Evolutionary conservation across 2,329 filamentous ascomycete genomes (phyloP), one percentile per base, ranked within the genome.

Genomic region (Aspergillus luchuensis): DNA sequence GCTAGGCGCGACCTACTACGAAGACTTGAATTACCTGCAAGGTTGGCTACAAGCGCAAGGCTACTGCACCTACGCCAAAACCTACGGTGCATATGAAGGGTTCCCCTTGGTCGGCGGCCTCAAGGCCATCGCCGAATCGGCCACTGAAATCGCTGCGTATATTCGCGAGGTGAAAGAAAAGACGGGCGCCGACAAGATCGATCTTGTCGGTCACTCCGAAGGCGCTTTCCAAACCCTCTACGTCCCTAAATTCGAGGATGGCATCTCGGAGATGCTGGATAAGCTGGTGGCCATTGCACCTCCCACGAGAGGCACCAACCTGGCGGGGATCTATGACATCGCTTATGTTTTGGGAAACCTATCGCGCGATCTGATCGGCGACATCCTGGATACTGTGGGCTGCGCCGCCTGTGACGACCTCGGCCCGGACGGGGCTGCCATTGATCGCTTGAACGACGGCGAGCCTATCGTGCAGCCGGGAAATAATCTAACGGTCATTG

Each of bases 151-250:
- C 55, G 78, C 77, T 2, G 67, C 58, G 2, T 80, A 79, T 64
- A 71, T 80, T 57, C 69, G 67, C 19, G 69, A 76, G 41, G 77
- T 80, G 0, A 61, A 66, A 15, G 56, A 68, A 5, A 69, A 72
- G 59, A 78, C 78, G 2, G 74, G 73, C 8, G 73, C 74, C 4
- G 47, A 57, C n/a, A 78, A 77, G 52, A 68, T 80, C 30, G 73
- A 80, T 57, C 59, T 80, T 0, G 76, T 80, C 15, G 78, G 78
- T 7, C 78, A 80, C 64, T 80, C 78, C 2, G 78, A 80, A 64
- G 78, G 78, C 47, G 78, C 70, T 5, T 78, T 80, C 57, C 76
- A 79, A 59, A 58, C 73, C 1, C 66, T 80, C 2, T 77, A 77
- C 54, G 75, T 76, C 8, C 74, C 75, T n/a, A 77, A 77, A 49